Evolutionary conservation across 108 stramenopile species (phyloP).

Genomic region (Thalassiosira profunda): DNA sequence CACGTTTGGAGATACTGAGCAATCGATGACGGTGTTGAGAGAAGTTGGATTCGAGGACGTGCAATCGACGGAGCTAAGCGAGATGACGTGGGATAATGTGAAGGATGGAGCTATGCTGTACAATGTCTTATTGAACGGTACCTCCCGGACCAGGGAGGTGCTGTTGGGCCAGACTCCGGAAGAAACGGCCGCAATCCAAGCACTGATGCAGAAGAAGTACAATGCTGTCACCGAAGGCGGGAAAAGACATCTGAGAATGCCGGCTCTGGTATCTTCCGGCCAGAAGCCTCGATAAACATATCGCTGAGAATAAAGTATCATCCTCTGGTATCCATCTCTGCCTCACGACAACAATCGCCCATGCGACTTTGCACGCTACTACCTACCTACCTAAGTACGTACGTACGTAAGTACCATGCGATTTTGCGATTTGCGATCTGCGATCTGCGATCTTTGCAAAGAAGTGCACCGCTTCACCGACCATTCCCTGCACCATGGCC

Average conservation of each 20-base stretch:
- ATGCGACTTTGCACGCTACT: no score
- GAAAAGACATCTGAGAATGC: slow-evolving; percentile 34
- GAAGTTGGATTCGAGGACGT: slow-evolving; percentile 40
- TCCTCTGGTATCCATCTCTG: no score
- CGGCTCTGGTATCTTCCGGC: slow-evolving; percentile 42
- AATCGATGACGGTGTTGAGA: slow-evolving; percentile 21
- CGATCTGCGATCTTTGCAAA: no score
- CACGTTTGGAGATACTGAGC: slow-evolving; percentile 34
- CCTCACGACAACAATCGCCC: no score
- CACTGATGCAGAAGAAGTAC: slow-evolving; percentile 35
- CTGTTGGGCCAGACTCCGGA: slow-evolving; percentile 36
- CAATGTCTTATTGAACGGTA: slow-evolving; percentile 44
- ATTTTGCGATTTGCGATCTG: no score
- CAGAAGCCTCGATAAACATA: slow-evolving; percentile 15
- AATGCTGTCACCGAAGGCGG: slow-evolving; percentile 32
- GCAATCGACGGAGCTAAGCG: slow-evolving; percentile 34
- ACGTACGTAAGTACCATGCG: no score
- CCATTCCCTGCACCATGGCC: slow-evolving; percentile 18
- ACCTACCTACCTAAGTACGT: no score
- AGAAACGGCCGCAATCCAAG: slow-evolving; percentile 22
- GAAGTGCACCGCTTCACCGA: no score
- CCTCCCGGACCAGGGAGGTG: slow-evolving; percentile 46
- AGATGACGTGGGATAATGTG: slow-evolving; percentile 55
- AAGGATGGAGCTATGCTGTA: slow-evolving; percentile 36
- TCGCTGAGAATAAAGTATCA: no score